These are phyloP conservation scores for Termitomyces sp. DNA, from an alignment of 768 basidiomycete genomes.

Conservation along the genomic window DNA sequence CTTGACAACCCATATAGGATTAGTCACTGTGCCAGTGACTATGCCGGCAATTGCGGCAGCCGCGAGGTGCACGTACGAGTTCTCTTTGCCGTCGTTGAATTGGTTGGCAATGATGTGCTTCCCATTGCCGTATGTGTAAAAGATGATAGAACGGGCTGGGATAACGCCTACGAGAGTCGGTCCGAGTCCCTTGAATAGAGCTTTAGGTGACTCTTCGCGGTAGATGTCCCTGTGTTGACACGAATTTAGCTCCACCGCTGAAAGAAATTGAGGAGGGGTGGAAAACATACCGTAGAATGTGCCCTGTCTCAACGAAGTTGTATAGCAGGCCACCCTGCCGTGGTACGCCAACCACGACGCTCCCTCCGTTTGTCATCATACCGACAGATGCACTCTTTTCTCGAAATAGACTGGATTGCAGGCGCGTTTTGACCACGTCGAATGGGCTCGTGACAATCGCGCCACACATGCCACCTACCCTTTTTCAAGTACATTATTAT, in stretches of 20 bases:
- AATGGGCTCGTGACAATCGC: slow-evolving; percentile 96
- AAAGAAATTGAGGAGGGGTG: not conserved
- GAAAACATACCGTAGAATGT: slow-evolving; percentile 72
- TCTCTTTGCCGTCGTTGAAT: slow-evolving; percentile 79
- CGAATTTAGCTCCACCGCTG: not conserved
- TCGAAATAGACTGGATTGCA: slow-evolving; percentile 84
- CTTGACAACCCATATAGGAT: slow-evolving; percentile 99
- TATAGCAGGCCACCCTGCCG: slow-evolving; percentile 59
- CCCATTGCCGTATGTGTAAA: slow-evolving; percentile 96
- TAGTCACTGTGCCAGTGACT: slow-evolving; percentile 83
- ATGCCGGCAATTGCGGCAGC: slow-evolving; percentile 87
- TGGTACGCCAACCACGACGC: slow-evolving; percentile 31
- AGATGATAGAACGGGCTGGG: slow-evolving; percentile 95
- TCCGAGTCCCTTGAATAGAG: slow-evolving; percentile 91
- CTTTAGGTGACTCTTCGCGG: slow-evolving; percentile 78
- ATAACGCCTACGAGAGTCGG: slow-evolving; percentile 93
- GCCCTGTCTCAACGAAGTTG: slow-evolving; percentile 92
- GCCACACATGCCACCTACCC: slow-evolving; percentile 55
- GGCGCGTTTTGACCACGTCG: slow-evolving; percentile 95
- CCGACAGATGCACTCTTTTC: slow-evolving; percentile 33
- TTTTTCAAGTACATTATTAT: slow-evolving; percentile 22
- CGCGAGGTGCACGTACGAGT: slow-evolving; percentile 75
- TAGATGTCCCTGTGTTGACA: slow-evolving; percentile 65
- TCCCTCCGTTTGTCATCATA: slow-evolving; percentile 29
- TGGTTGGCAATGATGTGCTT: slow-evolving; percentile 83